phyloP scores from a whole-genome alignment of 2,329 filamentous ascomycete species.

The Chrysosporium keratinophilum region DNA sequence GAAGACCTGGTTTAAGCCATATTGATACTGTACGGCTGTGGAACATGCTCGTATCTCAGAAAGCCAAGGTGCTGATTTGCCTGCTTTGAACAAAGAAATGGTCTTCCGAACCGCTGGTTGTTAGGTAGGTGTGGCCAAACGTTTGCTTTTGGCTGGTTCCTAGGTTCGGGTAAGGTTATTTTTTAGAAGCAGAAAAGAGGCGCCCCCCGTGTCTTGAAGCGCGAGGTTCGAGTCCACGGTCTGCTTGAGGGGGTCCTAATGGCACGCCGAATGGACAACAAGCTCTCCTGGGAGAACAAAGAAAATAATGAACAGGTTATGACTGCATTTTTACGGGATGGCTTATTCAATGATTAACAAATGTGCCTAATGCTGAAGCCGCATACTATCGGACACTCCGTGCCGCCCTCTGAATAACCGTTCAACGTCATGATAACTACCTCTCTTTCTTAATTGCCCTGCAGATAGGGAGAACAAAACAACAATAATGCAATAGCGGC shows the following conservation, averaged over 20 bases:
- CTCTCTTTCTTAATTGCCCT: background rate
- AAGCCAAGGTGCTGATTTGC: background rate
- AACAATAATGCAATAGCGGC: background rate
- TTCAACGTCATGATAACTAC: background rate
- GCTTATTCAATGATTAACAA: no score
- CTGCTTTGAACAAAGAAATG: slow-evolving; percentile 8
- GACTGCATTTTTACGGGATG: no score
- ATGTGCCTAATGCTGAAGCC: no score
- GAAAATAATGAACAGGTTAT: slow-evolving; percentile 4
- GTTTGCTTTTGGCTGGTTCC: background rate
- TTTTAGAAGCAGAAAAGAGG: background rate
- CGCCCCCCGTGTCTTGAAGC: slow-evolving; percentile 2
- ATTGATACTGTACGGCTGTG: background rate
- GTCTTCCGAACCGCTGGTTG: background rate
- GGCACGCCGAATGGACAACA: background rate
- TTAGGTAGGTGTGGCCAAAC: background rate
- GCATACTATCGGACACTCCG: no score
- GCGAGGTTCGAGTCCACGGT: background rate
- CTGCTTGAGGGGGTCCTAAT: background rate
- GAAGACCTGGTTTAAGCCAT: background rate
- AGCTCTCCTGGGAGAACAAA: slow-evolving; percentile 1
- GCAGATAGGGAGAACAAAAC: background rate
- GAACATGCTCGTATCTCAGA: background rate
- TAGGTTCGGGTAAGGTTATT: background rate
- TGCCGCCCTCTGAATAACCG: background rate